These are phyloP conservation scores for Cryptococcus amylolentus DNA, from an alignment of 1,284 basidiomycete species.

Conservation along the genomic window DNA sequence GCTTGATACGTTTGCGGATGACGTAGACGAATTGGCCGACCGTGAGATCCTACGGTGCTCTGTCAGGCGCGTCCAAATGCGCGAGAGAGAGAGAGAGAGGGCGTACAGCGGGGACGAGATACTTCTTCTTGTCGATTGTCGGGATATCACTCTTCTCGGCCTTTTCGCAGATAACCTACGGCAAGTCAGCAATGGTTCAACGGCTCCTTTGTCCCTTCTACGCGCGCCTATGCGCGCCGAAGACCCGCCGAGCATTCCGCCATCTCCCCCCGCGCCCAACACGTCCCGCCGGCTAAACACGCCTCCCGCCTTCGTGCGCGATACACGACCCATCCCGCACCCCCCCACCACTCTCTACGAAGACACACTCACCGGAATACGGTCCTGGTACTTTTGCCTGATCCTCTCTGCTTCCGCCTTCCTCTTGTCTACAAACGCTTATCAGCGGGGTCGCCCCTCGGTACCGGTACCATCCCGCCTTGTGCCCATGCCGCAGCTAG, in stretches of 20 bases:
- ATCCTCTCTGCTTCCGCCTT: slow-evolving; percentile 93
- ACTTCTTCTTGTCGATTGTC: slow-evolving; percentile 99
- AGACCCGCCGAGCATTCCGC: too few species aligned
- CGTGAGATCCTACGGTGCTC: slow-evolving; percentile 74
- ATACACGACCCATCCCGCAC: too few species aligned
- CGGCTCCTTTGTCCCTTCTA: background rate
- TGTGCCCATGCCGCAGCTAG: background rate
- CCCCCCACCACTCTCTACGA: background rate
- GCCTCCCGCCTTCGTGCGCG: too few species aligned
- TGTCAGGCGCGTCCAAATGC: background rate
- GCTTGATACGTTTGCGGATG: slow-evolving; percentile 99
- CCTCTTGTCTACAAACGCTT: slow-evolving; percentile 74
- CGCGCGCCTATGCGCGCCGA: too few species aligned
- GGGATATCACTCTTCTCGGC: slow-evolving; percentile 98
- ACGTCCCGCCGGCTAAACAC: background rate
- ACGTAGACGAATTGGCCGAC: slow-evolving; percentile 99
- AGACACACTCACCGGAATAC: slow-evolving; percentile 76
- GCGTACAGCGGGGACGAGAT: slow-evolving; percentile 87
- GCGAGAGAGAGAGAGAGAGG: background rate
- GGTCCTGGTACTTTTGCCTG: slow-evolving; percentile 96
- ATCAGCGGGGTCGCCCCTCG: background rate
- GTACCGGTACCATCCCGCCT: background rate
- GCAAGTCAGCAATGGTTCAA: background rate
- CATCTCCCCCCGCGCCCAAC: background rate
- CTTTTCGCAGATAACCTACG: slow-evolving; percentile 98